Evolutionary conservation across 2,329 filamentous ascomycete genomes (phyloP).

Genomic region (Pseudogymnoascus sp.): DNA sequence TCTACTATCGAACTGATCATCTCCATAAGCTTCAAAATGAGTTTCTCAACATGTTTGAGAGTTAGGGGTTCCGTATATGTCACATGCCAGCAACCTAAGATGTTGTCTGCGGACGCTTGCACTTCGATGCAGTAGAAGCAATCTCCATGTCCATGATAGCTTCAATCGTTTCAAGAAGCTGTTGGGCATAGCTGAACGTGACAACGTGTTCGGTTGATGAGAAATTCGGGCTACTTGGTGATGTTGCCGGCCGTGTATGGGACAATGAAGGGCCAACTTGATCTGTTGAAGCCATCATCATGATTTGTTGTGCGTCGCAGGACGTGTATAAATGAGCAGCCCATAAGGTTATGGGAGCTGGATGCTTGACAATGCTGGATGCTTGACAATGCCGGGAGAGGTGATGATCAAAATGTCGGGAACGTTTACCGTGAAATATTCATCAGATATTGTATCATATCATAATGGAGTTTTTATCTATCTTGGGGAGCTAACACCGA

Average conservation of each 20-base stretch:
- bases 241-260: background rate
- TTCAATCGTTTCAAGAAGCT: background rate
- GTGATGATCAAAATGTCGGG: too few relatives aligned
- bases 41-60: slow-evolving; percentile 7
- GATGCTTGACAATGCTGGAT: too few relatives aligned
- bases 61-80: background rate
- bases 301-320: too few relatives aligned
- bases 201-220: background rate
- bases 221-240: slow-evolving; percentile 13
- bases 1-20: background rate
- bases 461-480: too few relatives aligned
- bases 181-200: background rate
- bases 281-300: slow-evolving; percentile 12
- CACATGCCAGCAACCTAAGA: too few relatives aligned
- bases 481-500: too few relatives aligned
- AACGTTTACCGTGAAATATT: too few relatives aligned
- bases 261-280: slow-evolving; percentile 2
- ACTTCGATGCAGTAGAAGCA: background rate
- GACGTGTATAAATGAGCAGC: too few relatives aligned
- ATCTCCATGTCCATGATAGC: background rate
- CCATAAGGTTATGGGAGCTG: too few relatives aligned
- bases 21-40: slow-evolving; percentile 10
- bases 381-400: too few relatives aligned
- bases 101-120: background rate
- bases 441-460: too few relatives aligned